A percentile compares a stretch with the other conserved stretches of the same genome.
phyloP scores from a whole-genome alignment of 257 asterid species.

The Solanum lignicaule region DNA sequence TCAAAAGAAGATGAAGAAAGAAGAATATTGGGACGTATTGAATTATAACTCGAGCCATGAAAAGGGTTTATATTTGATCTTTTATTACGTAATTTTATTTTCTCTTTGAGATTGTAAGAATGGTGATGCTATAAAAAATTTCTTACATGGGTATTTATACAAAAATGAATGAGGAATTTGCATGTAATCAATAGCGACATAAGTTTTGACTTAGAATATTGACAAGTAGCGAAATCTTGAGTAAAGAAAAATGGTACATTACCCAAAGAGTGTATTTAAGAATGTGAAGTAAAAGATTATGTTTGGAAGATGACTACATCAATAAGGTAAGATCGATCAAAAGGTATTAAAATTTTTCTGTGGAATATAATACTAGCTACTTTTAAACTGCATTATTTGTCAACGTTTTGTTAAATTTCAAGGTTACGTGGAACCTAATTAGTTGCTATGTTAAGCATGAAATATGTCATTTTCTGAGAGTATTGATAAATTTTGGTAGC shows the following conservation, averaged over 20 bases:
- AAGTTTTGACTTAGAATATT: neutral
- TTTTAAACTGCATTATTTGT: neutral
- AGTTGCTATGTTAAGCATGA: neutral
- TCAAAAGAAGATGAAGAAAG: neutral
- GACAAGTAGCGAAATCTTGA: neutral
- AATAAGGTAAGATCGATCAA: neutral
- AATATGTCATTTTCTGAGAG: neutral
- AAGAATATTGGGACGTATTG: neutral
- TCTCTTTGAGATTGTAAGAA: neutral
- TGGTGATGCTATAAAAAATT: neutral
- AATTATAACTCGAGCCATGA: neutral
- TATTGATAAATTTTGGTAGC: neutral
- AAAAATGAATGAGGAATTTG: neutral
- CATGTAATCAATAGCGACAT: neutral
- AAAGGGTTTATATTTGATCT: neutral
- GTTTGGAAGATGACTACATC: constrained; percentile 17
- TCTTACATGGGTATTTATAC: neutral
- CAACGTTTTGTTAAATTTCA: neutral
- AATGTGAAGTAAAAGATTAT: neutral
- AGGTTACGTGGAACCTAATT: neutral
- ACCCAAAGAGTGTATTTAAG: constrained; percentile 2
- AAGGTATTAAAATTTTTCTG: neutral
- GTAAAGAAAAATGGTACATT: neutral
- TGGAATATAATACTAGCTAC: neutral
- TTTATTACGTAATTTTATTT: neutral